Percentiles rank a stretch among this genome's conserved stretches.
Evolutionary conservation across 306 rosid species (phyloP).

Genomic region (Rosa lucieae): DNA sequence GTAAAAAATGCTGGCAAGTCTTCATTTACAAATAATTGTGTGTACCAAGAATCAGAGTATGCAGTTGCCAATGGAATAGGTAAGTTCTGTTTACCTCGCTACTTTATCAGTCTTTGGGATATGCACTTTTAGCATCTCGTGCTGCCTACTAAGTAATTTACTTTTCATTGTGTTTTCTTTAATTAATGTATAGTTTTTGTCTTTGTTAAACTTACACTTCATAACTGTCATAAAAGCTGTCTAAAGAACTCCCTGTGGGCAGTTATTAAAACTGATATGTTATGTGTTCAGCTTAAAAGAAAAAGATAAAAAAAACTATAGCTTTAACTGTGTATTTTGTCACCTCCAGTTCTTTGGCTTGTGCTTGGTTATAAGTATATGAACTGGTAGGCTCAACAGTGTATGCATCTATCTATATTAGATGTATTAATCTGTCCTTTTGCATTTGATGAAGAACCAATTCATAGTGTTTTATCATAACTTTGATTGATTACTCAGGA

Average conservation of each 20-base stretch:
- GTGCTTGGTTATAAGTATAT: neutral
- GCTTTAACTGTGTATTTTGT: neutral
- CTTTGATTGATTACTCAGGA: conserved; percentile 42
- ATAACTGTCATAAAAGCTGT: neutral
- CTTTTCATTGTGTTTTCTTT: neutral
- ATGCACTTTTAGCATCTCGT: neutral
- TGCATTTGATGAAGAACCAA: neutral
- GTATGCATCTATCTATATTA: neutral
- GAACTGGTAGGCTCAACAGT: neutral
- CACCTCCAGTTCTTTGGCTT: neutral
- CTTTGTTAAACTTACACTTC: neutral
- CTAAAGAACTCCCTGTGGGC: neutral
- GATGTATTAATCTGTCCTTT: neutral
- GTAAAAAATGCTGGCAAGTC: conserved; percentile 71
- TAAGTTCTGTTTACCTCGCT: conserved; percentile 28
- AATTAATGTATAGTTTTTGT: neutral
- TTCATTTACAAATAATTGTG: conserved; percentile 55
- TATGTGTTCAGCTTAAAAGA: neutral
- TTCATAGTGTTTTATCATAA: neutral
- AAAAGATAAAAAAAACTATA: neutral
- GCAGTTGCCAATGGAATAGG: conserved; percentile 62
- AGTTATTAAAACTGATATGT: neutral
- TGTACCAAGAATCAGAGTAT: conserved; percentile 52
- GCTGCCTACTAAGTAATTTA: neutral
- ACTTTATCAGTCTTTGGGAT: conserved; percentile 17